A percentile compares a stretch with the other conserved stretches of the same genome.
Evolutionary conservation across 1,284 basidiomycete species (phyloP).

Genomic region (Cerrena zonata): DNA sequence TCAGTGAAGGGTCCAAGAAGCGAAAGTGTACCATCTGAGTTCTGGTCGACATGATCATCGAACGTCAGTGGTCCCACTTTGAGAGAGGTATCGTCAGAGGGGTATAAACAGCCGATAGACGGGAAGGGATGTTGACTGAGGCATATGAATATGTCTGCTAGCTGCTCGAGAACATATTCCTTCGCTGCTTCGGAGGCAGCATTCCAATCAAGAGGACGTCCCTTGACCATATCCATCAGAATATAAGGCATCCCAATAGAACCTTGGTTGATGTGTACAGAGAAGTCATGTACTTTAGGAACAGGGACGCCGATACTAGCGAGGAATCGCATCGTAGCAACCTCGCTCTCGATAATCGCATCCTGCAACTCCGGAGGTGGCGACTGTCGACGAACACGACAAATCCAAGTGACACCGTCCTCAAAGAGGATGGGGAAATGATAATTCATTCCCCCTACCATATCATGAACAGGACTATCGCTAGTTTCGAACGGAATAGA

Average conservation of each 20-base stretch:
- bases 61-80: background rate
- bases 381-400: slow-evolving; percentile 11
- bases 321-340: slow-evolving; percentile 11
- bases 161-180: slow-evolving; percentile 12
- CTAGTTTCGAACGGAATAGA: background rate
- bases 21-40: slow-evolving; percentile 1
- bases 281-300: slow-evolving; percentile 10
- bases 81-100: background rate
- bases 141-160: slow-evolving; percentile 12
- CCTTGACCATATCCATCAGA: slow-evolving; percentile 11
- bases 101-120: slow-evolving; percentile 10
- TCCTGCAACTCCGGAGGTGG: slow-evolving; percentile 7
- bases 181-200: background rate
- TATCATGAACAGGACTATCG: background rate
- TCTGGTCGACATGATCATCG: slow-evolving; percentile 1
- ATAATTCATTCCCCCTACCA: slow-evolving; percentile 14
- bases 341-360: slow-evolving; percentile 11
- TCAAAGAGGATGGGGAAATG: slow-evolving; percentile 12
- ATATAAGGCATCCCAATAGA: slow-evolving; percentile 13
- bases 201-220: background rate
- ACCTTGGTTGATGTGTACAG: background rate
- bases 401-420: slow-evolving; percentile 12
- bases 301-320: slow-evolving; percentile 9
- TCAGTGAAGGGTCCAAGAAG: slow-evolving; percentile 11
- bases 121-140: slow-evolving; percentile 8